These are phyloP conservation scores for Colletotrichum musicola DNA, from an alignment of 2,329 filamentous ascomycete genomes.

Conservation along the genomic window DNA sequence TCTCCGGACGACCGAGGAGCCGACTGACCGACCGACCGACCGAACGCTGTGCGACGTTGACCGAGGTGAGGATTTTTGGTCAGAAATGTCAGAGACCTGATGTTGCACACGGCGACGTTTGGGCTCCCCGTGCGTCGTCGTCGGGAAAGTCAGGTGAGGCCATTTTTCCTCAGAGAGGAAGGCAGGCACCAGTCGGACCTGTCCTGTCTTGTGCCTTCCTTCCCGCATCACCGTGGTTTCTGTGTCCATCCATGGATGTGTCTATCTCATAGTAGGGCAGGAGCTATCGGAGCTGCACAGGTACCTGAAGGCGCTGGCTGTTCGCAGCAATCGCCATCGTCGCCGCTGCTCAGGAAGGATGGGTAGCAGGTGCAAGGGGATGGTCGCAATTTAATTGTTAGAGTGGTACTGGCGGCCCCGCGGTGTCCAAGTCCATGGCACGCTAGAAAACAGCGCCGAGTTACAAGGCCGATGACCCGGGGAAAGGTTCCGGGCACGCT, in stretches of 20 bases:
- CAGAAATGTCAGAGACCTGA: not conserved
- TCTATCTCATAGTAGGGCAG: no score
- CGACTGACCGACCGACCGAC: constrained; percentile 12
- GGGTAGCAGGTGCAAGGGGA: not conserved
- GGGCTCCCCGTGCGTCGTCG: not conserved
- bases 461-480: constrained; percentile 25
- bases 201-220: not conserved
- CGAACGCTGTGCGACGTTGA: constrained; percentile 12
- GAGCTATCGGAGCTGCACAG: no score
- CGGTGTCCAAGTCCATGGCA: constrained; percentile 35
- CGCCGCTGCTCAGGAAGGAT: not conserved
- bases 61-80: constrained; percentile 9
- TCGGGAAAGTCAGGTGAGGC: not conserved
- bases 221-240: no score
- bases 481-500: constrained; percentile 38
- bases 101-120: not conserved
- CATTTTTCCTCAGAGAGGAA: not conserved
- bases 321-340: constrained; percentile 10
- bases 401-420: constrained; percentile 24
- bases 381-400: constrained; percentile 30
- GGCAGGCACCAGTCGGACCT: not conserved
- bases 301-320: not conserved
- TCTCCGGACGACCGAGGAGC: not conserved
- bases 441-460: constrained; percentile 23
- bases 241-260: no score